Base-by-base conservation (phyloP, 1,284 basidiomycete genomes). In the Entoloma clypeatum region DNA sequence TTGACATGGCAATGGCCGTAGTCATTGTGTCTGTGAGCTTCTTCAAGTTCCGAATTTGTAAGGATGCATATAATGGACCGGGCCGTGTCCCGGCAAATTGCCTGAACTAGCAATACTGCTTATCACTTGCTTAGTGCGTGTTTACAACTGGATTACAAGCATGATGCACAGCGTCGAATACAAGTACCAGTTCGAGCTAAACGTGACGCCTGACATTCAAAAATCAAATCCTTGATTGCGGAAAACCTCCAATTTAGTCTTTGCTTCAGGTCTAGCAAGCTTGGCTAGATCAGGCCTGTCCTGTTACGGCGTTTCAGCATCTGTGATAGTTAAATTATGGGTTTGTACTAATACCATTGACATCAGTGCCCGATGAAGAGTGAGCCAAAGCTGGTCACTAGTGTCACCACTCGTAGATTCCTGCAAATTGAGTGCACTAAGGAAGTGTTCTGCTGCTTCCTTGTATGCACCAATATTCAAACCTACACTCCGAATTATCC, bases 361-460 rank as follows among this genome's bases (percentile, higher is more conserved):
- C 34, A 83, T 58, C 50, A 96, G 79, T 13, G 91, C 82, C 30
- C 94, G 76, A 44, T 91, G 77, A 19, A 99, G 74, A n/a, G 95
- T 98, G 45, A 79, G 76, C 95, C 94, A 98, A 19, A 99, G 70
- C 50, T 90, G 86, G 47, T 86, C 80, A 52, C 85, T 91, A 35
- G 87, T 86, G 44, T 81, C 79, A 27, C 74, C 77, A 41, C 69
- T 75, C 0, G 74, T 72, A 26, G 77, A 58, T 47, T 82, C 77
- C 60, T 84, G 95, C 54, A 97, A 71, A 2, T 80, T 79, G n/a
- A 99, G 69, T 0, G 92, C 96, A 44, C 90, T 87, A 40, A 99
- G 72, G 62, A 99, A 87, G 63, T 99, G 96, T 56, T 99, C 96
- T 2, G 92, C 92, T 0, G 96, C 95, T 68, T 99, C 95, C 56